A percentile compares a stretch with the other conserved stretches of the same genome.
Evolutionary conservation across 2,329 filamentous ascomycete species (phyloP).

Genomic region (Diaporthe humulicola): DNA sequence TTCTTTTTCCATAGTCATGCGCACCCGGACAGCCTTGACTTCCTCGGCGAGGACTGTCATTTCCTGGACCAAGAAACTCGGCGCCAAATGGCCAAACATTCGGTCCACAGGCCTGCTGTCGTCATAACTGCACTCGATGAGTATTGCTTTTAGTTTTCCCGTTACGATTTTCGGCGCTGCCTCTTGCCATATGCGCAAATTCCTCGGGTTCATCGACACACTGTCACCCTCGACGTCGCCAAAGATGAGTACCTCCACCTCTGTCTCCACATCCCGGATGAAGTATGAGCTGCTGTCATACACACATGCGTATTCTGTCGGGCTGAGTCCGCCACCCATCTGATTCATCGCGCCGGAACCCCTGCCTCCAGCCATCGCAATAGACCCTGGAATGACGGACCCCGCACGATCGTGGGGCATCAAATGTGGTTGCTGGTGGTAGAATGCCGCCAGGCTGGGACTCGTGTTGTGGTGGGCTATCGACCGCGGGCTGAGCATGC

Average conservation of each 20-base stretch:
- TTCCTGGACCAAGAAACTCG: slow-evolving; percentile 85
- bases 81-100: slow-evolving; percentile 91
- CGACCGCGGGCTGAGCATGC: slow-evolving; percentile 46
- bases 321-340: slow-evolving; percentile 40
- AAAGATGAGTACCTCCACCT: slow-evolving; percentile 89
- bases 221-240: slow-evolving; percentile 96
- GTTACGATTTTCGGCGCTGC: slow-evolving; percentile 86
- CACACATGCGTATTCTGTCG: slow-evolving; percentile 72
- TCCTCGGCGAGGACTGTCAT: slow-evolving; percentile 78
- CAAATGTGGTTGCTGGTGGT: slow-evolving; percentile 44
- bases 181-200: slow-evolving; percentile 86
- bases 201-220: slow-evolving; percentile 84
- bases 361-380: slow-evolving; percentile 26
- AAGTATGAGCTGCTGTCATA: slow-evolving; percentile 95
- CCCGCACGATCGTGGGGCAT: slow-evolving; percentile 42
- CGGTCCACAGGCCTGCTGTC: slow-evolving; percentile 82
- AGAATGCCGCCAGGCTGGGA: slow-evolving; percentile 40
- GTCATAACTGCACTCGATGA: slow-evolving; percentile 96
- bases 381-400: slow-evolving; percentile 34
- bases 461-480: slow-evolving; percentile 45
- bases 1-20: slow-evolving; percentile 43
- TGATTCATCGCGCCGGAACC: slow-evolving; percentile 16
- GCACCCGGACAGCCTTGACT: slow-evolving; percentile 68
- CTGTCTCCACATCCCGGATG: slow-evolving; percentile 79
- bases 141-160: slow-evolving; percentile 82